Evolutionary conservation across 176 grass and related monocot species (phyloP), one percentile per base, ranked within the genome.

Genomic region (Zoysia pacifica): DNA sequence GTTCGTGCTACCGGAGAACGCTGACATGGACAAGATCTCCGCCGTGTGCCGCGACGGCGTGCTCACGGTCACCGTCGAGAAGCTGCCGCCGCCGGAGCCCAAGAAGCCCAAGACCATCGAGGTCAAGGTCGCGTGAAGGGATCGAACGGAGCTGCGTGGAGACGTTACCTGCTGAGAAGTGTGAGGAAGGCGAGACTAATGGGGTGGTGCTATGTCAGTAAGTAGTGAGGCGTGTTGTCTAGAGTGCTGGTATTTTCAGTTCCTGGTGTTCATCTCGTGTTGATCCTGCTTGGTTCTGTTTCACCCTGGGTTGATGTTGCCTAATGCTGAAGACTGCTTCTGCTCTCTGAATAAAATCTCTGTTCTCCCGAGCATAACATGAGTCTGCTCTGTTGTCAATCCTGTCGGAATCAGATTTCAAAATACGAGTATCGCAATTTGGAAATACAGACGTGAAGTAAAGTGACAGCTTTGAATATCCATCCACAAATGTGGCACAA

Each of bases 51-150:
- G 74, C 46, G 90, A 97, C 50, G 93, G 93, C 7, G 93, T 93
- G 69, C 82, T 97, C 16, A 90, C 80, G 2, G 90, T 97, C 2
- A 77, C 67, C 48, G 83, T 97, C 0, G 72, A 93, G 45, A 97
- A 93, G 81, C 58, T 90, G 9, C 93, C 93, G 1, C 90, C 90
- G 72, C 93, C 93, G 0, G 90, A 93, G 82, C 93, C 93, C 14
- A 97, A 97, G 88, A 97, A 97, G 80, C 88, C 90, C 62, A 93
- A 89, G 86, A 89, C 86, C 72, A 87, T 97, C 82, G 85, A 97
- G 79, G 88, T 97, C 7, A 88, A 91, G 88, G 77, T 93, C 42
- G 81, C 81, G 38, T 93, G 63, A 88, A 48, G 5, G 11, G 51
- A 14, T 8, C n/a, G 6, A 65, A 7, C n/a, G 0, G 16, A 11